A percentile compares a stretch with the other conserved stretches of the same genome.
phyloP scores from a whole-genome alignment of 176 grass and related monocot species.

The Secale cereale region DNA sequence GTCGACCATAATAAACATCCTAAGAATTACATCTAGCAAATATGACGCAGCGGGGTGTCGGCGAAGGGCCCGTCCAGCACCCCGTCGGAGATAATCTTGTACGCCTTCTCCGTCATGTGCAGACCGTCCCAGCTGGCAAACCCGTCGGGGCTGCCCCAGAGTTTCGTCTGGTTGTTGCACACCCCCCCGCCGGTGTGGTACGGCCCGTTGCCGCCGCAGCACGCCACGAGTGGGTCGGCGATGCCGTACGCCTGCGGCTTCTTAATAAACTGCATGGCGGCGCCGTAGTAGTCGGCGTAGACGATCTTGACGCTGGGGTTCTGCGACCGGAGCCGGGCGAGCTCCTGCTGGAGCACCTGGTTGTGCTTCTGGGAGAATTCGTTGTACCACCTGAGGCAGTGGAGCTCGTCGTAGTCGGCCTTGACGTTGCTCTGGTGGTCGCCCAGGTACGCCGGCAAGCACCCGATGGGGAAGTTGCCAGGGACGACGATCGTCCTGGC shows the following conservation, averaged over 20 bases:
- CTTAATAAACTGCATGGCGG: background rate
- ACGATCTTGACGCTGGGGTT: background rate
- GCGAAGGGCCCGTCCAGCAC: background rate
- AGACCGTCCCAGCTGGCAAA: background rate
- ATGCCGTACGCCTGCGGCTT: background rate
- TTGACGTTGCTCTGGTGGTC: background rate
- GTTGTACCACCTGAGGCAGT: background rate
- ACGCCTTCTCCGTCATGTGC: slow-evolving; percentile 1
- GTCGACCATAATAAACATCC: too few species aligned
- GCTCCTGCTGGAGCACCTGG: background rate
- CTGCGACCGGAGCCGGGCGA: background rate
- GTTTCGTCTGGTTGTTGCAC: background rate
- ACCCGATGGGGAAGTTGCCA: slow-evolving; percentile 7
- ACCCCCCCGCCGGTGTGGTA: background rate
- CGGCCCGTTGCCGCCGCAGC: background rate
- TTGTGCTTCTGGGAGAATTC: slow-evolving; percentile 1
- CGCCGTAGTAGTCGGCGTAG: slow-evolving; percentile 10
- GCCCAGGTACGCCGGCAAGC: background rate
- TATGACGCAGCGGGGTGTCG: background rate
- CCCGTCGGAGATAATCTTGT: background rate
- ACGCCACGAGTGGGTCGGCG: background rate
- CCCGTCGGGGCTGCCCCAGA: background rate
- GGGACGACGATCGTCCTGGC: background rate
- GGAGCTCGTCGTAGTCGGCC: background rate
- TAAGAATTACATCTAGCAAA: background rate